Conservation (phyloP, 148 eudicot species). For the Vaccinium macrocarpon region DNA sequence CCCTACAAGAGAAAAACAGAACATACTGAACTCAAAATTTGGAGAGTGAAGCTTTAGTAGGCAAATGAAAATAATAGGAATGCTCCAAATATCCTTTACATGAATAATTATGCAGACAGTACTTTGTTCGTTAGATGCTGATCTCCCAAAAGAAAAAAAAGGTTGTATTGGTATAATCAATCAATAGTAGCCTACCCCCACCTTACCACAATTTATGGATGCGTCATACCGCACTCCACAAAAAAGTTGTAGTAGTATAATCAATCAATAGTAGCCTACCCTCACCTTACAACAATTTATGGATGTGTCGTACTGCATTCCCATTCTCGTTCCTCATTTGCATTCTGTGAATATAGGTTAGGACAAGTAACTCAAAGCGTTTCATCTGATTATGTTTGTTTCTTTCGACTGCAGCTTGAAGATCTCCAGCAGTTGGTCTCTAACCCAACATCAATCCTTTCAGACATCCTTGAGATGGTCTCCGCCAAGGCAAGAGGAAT, state of each 20-base stretch:
- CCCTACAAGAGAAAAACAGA: neutral
- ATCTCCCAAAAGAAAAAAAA: too few species aligned
- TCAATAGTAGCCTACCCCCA: neutral
- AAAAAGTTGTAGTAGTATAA: too few species aligned
- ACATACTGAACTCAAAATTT: neutral
- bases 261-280: neutral
- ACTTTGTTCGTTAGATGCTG: too few species aligned
- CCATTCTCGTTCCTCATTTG: neutral
- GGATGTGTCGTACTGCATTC: neutral
- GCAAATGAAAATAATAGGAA: neutral
- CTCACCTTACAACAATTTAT: neutral
- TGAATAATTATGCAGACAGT: neutral
- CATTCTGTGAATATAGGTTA: neutral
- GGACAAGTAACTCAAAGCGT: neutral
- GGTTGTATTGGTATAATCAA: too few species aligned
- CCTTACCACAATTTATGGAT: neutral
- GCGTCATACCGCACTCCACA: neutral
- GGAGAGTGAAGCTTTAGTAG: neutral
- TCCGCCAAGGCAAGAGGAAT: conserved; percentile 56
- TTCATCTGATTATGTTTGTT: neutral
- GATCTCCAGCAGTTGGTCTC: conserved; percentile 74
- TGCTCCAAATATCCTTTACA: neutral
- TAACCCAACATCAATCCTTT: conserved; percentile 64
- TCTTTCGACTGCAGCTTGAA: conserved; percentile 61
- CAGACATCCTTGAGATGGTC: conserved; percentile 66